These are phyloP conservation scores for Sphaerulina vaccinii DNA, from an alignment of 2,329 filamentous ascomycete species.

Conservation along the genomic window DNA sequence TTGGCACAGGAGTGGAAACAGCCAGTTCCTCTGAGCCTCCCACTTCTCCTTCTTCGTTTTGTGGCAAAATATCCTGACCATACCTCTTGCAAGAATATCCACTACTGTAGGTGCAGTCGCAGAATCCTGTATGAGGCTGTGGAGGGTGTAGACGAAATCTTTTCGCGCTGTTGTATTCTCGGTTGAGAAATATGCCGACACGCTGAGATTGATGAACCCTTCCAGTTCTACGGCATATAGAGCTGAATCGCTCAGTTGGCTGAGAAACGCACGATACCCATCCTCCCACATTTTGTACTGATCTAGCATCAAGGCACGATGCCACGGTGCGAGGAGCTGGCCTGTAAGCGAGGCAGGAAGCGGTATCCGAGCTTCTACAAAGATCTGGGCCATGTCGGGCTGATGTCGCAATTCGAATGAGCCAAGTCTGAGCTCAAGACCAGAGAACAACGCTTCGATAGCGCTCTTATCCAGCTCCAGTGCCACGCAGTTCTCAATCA, in stretches of 20 bases:
- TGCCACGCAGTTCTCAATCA: constrained; percentile 17
- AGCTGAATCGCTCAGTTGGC: constrained; percentile 22
- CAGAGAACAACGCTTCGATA: constrained; percentile 19
- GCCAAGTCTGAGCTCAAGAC: constrained; percentile 13
- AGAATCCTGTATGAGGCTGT: constrained; percentile 16
- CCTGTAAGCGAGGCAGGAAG: constrained; percentile 21
- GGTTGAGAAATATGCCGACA: constrained; percentile 25
- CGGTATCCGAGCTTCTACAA: constrained; percentile 25
- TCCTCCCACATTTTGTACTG: constrained; percentile 25
- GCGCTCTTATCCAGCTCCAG: constrained; percentile 17
- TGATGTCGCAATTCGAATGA: constrained; percentile 26
- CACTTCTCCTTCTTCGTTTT: constrained; percentile 29
- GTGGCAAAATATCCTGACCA: constrained; percentile 26
- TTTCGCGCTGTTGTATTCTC: constrained; percentile 17
- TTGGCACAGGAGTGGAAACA: constrained; percentile 26
- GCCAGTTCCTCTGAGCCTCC: constrained; percentile 27
- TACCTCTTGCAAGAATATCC: constrained; percentile 24
- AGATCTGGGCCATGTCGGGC: constrained; percentile 26
- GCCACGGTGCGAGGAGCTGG: constrained; percentile 25
- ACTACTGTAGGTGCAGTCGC: constrained; percentile 15
- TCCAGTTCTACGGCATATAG: constrained; percentile 24
- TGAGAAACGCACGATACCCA: constrained; percentile 19
- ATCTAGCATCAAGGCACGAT: constrained; percentile 25
- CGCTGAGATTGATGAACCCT: constrained; percentile 23
- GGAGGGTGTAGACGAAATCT: constrained; percentile 24